Percentiles rank a stretch among this genome's conserved stretches.
These are phyloP conservation scores for Manihot esculenta DNA, from an alignment of 441 rosid genomes.

Conservation along the genomic window DNA sequence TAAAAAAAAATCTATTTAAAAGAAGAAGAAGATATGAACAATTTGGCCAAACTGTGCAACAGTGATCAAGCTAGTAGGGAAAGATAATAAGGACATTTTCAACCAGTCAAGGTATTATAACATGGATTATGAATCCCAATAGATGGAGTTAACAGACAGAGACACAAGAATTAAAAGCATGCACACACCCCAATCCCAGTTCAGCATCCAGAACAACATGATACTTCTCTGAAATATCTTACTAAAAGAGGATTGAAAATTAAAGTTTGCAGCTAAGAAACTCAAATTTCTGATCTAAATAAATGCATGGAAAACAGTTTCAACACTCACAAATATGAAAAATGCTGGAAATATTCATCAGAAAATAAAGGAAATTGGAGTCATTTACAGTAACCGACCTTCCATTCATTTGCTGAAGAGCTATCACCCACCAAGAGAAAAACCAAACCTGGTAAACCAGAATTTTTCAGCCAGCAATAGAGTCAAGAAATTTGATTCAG, in stretches of 20 bases:
- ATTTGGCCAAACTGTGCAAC: background rate
- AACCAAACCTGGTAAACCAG: background rate
- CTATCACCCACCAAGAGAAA: conserved; percentile 33
- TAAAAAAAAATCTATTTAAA: no score
- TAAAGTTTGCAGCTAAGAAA: no score
- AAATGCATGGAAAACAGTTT: no score
- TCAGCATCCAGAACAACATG: no score
- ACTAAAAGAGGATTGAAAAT: background rate
- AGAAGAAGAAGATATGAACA: no score
- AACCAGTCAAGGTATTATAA: no score
- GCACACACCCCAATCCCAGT: no score
- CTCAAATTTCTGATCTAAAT: no score
- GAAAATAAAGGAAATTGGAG: background rate
- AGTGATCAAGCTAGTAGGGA: background rate
- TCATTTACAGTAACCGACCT: conserved; percentile 44
- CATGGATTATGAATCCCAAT: no score
- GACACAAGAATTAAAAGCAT: background rate
- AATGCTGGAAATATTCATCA: background rate
- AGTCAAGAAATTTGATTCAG: conserved; percentile 19
- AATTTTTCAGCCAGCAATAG: conserved; percentile 11
- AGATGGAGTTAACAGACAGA: background rate
- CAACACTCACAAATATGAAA: background rate
- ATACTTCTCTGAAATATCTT: no score
- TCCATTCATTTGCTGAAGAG: conserved; percentile 29
- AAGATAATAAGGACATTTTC: background rate